phyloP scores from a whole-genome alignment of 148 eudicot species.

The Nepenthes mirabilis region DNA sequence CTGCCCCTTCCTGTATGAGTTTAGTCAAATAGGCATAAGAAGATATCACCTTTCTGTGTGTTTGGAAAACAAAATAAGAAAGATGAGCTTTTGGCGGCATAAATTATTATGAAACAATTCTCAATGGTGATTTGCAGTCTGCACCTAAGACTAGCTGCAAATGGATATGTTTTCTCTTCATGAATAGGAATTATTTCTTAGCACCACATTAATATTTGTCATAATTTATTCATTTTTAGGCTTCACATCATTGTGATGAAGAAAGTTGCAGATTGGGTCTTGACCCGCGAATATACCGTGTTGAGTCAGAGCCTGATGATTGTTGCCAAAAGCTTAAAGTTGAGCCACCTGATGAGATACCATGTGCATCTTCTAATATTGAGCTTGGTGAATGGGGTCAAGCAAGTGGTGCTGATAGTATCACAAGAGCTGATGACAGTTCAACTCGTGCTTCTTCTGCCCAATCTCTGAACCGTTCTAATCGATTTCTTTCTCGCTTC shows the following conservation, averaged over 20 bases:
- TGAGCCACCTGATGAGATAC: conserved; percentile 32
- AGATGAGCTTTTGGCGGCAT: no score
- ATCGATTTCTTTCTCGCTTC: conserved; percentile 70
- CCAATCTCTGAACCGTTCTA: conserved; percentile 36
- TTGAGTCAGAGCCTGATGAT: conserved; percentile 25
- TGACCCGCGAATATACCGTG: conserved; percentile 15
- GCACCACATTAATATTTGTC: not conserved
- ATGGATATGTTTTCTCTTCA: not conserved
- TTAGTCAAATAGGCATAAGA: no score
- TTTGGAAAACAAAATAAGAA: no score
- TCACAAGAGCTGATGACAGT: conserved; percentile 30
- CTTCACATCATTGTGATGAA: conserved; percentile 25
- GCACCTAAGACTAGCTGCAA: not conserved
- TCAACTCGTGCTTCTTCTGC: conserved; percentile 47
- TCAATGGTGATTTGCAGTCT: not conserved
- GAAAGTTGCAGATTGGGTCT: conserved; percentile 13
- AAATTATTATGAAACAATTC: no score
- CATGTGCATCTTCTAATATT: conserved; percentile 27
- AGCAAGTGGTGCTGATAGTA: conserved; percentile 22
- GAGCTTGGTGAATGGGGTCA: conserved; percentile 51
- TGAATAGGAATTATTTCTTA: not conserved
- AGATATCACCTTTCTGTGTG: no score
- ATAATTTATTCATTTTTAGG: conserved; percentile 16
- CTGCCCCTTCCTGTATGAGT: no score
- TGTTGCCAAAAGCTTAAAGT: conserved; percentile 30